Conservation (phyloP, 164 flowering plant species). For the Piper longum region DNA sequence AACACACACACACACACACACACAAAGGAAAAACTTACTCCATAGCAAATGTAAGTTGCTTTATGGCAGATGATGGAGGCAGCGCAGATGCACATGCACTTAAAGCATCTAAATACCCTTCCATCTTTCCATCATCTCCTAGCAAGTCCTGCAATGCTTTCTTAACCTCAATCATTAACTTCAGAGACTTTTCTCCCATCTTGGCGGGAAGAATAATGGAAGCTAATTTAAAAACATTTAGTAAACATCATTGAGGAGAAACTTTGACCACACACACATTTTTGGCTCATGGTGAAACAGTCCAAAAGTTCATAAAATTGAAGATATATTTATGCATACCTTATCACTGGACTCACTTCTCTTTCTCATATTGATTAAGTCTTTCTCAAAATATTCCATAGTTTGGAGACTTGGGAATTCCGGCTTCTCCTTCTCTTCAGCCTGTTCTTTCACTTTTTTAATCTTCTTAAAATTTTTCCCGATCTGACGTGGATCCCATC, state of each 20-base stretch:
- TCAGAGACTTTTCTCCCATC: not conserved
- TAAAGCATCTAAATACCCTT: slow-evolving; percentile 14
- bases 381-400: slow-evolving; percentile 34
- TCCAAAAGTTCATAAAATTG: no score
- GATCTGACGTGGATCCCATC: slow-evolving; percentile 35
- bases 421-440: slow-evolving; percentile 29
- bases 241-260: no score
- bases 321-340: slow-evolving; percentile 6
- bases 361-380: slow-evolving; percentile 23
- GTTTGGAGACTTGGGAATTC: slow-evolving; percentile 31
- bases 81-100: slow-evolving; percentile 16
- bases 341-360: slow-evolving; percentile 15
- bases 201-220: not conserved
- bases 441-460: slow-evolving; percentile 35
- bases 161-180: not conserved
- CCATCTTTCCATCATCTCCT: slow-evolving; percentile 8
- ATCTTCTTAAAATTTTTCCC: slow-evolving; percentile 51
- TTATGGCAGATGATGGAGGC: slow-evolving; percentile 48
- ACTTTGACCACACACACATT: no score
- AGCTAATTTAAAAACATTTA: no score
- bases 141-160: slow-evolving; percentile 34
- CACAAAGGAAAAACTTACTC: slow-evolving; percentile 42
- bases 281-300: no score
- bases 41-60: slow-evolving; percentile 58
- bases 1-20: not conserved